Evolutionary conservation across 495 filamentous ascomycete species (phyloP).

Genomic region (Lophiotrema nucula): DNA sequence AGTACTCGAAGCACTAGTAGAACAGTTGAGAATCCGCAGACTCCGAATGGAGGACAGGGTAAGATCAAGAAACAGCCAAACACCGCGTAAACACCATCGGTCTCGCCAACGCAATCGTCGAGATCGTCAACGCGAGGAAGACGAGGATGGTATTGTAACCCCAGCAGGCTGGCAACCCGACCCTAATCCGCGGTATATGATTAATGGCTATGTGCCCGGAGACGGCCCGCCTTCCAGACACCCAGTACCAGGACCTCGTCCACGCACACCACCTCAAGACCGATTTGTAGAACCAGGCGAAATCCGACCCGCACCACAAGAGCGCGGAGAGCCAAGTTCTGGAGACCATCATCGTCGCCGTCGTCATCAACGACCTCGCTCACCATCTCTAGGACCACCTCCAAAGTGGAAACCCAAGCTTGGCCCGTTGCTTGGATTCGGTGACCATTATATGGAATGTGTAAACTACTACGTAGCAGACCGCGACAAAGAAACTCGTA

Average conservation of each 20-base stretch:
- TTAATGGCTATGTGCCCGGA: too few species aligned
- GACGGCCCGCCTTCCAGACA: not conserved
- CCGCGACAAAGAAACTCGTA: not conserved
- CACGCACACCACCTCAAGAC: not conserved
- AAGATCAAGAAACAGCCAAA: not conserved
- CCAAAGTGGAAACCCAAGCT: slow-evolving; percentile 10
- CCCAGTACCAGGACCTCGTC: not conserved
- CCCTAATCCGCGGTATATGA: too few species aligned
- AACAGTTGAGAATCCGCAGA: not conserved
- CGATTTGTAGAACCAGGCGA: not conserved
- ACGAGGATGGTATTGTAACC: not conserved
- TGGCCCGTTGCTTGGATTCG: not conserved
- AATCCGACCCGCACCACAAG: not conserved
- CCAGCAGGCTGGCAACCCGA: too few species aligned
- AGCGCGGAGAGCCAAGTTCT: not conserved
- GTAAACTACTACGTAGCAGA: not conserved
- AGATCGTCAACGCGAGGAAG: not conserved
- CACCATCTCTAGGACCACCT: not conserved
- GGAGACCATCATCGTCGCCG: not conserved
- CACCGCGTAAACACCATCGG: not conserved
- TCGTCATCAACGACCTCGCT: not conserved
- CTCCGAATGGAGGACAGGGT: not conserved
- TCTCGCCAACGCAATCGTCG: not conserved
- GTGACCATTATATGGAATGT: not conserved
- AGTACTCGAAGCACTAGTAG: not conserved